Evolutionary conservation across 2,329 filamentous ascomycete genomes (phyloP).

Genomic region (Pestalotiopsis sp.): DNA sequence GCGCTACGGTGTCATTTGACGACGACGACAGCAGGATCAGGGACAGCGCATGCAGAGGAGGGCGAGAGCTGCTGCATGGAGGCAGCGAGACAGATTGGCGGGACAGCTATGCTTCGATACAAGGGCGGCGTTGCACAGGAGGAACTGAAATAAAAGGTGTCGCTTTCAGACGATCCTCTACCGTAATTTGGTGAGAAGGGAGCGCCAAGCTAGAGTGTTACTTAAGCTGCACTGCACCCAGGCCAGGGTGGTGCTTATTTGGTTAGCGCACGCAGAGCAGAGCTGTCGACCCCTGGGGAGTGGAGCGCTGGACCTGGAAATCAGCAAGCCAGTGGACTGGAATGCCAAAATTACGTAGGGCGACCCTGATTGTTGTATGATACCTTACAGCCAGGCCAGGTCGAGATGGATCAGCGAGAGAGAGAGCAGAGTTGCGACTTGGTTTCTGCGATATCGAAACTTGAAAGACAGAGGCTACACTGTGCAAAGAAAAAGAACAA

Average conservation of each 20-base stretch:
- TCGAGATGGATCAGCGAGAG: not conserved
- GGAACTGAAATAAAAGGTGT: slow-evolving; percentile 12
- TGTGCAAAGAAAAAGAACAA: too few species aligned
- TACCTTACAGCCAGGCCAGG: not conserved
- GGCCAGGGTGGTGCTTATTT: slow-evolving; percentile 13
- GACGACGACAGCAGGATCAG: not conserved
- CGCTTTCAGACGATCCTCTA: slow-evolving; percentile 9
- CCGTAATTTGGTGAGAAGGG: slow-evolving; percentile 9
- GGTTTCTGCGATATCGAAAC: not conserved
- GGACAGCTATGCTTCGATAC: slow-evolving; percentile 3
- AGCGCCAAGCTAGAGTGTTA: slow-evolving; percentile 11
- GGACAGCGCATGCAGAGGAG: not conserved
- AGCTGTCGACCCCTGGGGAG: slow-evolving; percentile 4
- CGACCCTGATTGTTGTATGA: not conserved
- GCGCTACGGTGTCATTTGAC: slow-evolving; percentile 2
- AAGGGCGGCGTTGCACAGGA: slow-evolving; percentile 2
- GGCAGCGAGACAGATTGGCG: not conserved
- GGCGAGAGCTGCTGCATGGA: not conserved
- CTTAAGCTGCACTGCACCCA: slow-evolving; percentile 4
- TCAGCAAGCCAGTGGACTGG: not conserved
- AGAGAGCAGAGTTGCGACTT: not conserved
- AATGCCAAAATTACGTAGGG: not conserved
- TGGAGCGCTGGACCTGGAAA: not conserved
- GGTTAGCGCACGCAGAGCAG: not conserved
- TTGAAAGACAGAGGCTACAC: not conserved